Percentiles rank a stretch among this genome's conserved stretches.
These are phyloP conservation scores for Rubroboletus satanas DNA, from an alignment of 768 basidiomycete species.

Conservation along the genomic window DNA sequence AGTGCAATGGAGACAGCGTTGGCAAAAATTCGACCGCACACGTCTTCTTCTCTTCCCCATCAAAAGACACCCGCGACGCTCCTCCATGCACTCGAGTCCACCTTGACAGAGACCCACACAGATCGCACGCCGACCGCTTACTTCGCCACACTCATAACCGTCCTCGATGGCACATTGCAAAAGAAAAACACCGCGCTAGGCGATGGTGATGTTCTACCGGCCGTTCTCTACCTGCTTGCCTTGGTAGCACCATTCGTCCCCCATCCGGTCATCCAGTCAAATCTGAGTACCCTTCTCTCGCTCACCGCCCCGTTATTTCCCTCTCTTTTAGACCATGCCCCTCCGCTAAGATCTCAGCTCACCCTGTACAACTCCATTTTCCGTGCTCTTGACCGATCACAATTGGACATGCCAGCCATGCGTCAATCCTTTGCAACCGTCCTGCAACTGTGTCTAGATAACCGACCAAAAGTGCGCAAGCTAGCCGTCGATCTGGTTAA, in stretches of 20 bases:
- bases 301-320: conserved; percentile 81
- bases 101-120: conserved; percentile 63
- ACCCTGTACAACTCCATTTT: conserved; percentile 70
- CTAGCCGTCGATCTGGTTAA: conserved; percentile 83
- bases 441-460: conserved; percentile 78
- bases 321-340: conserved; percentile 56
- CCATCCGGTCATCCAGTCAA: conserved; percentile 72
- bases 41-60: conserved; percentile 73
- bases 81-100: conserved; percentile 79
- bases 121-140: conserved; percentile 83
- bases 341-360: conserved; percentile 83
- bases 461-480: conserved; percentile 90
- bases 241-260: conserved; percentile 48
- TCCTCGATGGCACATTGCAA: conserved; percentile 73
- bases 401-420: conserved; percentile 62
- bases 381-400: conserved; percentile 63
- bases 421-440: conserved; percentile 84
- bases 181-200: conserved; percentile 62
- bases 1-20: conserved; percentile 60
- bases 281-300: conserved; percentile 65
- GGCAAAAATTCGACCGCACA: conserved; percentile 84
- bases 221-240: conserved; percentile 37
- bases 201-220: conserved; percentile 50
- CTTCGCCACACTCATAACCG: conserved; percentile 87
- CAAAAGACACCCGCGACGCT: conserved; percentile 89